Evolutionary conservation across 75 land plant genomes (phyloP), one percentile per base, ranked within the genome.

Genomic region (Picea glauca): DNA sequence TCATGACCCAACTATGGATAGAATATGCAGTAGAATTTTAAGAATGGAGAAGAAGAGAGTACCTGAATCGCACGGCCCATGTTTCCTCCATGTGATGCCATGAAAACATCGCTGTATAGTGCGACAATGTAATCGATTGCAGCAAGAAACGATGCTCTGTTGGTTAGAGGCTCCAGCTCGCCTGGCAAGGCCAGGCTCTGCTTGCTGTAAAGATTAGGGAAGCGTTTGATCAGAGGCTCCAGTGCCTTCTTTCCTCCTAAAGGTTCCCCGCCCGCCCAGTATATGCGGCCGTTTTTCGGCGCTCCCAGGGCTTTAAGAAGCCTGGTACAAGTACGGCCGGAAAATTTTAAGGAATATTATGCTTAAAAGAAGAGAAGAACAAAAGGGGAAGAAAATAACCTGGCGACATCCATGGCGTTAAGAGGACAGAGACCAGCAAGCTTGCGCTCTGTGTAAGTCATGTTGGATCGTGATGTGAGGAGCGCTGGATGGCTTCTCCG

Each of bases 41-140:
- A 58, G 2, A 2, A 58, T 7, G 4, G 43, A 40, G 43, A 40
- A 40, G 43, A 40, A 40, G 43, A 40, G 43, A 40, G 43, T 74
- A 89, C 97, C 94, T 94, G 92, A 50, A 95, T 57, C 0, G 90
- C 83, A 30, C 81, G 89, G 26, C 86, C 92, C 88, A 95, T 91
- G 82, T 95, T 95, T 67, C 98, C 98, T 0, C 98, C 98, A 78
- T 95, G 98, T 20, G 92, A 90, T 35, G 94, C 81, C 89, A 95
- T 85, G 87, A 95, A 95, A 40, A 95, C 93, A 76, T 92, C 89
- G 78, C 93, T 92, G 59, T 81, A 80, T 72, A 85, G 81, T 46
- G 83, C 84, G 5, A 95, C 93, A 3, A 91, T 80, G 81, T 88
- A 95, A 83, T 95, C 98, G 50, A 95, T 79, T 17, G 94, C 98